Percentiles rank a stretch among this genome's conserved stretches.
Conservation (phyloP, 192 early-diverging fungal genomes). For the Backusella sp. region DNA sequence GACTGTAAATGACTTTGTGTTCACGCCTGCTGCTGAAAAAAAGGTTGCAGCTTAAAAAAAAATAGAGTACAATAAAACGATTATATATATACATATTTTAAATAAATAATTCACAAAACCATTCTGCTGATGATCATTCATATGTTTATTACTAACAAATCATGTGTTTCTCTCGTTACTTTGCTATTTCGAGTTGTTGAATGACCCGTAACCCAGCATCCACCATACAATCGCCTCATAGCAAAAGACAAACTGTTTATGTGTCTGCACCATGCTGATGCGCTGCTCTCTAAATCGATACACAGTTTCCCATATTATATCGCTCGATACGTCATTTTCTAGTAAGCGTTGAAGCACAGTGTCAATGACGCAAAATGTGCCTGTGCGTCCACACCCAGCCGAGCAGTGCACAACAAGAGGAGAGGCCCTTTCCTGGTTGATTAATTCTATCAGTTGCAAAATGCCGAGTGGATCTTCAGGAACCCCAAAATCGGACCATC, state of each 20-base stretch:
- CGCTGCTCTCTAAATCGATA: constrained; percentile 74
- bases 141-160: background rate
- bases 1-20: constrained; percentile 30
- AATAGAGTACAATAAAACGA: background rate
- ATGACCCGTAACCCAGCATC: constrained; percentile 18
- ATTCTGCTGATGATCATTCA: too few species aligned
- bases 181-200: too few species aligned
- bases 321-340: constrained; percentile 28
- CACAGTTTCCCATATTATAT: constrained; percentile 63
- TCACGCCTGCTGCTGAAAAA: constrained; percentile 14
- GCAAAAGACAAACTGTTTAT: constrained; percentile 81
- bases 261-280: constrained; percentile 79
- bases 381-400: constrained; percentile 56
- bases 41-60: background rate
- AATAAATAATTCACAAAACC: too few species aligned
- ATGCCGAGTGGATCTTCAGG: constrained; percentile 55
- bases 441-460: constrained; percentile 42
- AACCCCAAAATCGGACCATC: constrained; percentile 69
- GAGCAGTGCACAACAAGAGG: constrained; percentile 55
- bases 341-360: constrained; percentile 31
- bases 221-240: constrained; percentile 75
- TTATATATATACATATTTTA: background rate
- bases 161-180: background rate
- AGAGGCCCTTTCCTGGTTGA: background rate
- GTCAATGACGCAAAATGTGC: constrained; percentile 54